Percentiles rank a stretch among this genome's conserved stretches.
phyloP scores from a whole-genome alignment of 2,329 filamentous ascomycete species.

The Mollisia scopiformis region DNA sequence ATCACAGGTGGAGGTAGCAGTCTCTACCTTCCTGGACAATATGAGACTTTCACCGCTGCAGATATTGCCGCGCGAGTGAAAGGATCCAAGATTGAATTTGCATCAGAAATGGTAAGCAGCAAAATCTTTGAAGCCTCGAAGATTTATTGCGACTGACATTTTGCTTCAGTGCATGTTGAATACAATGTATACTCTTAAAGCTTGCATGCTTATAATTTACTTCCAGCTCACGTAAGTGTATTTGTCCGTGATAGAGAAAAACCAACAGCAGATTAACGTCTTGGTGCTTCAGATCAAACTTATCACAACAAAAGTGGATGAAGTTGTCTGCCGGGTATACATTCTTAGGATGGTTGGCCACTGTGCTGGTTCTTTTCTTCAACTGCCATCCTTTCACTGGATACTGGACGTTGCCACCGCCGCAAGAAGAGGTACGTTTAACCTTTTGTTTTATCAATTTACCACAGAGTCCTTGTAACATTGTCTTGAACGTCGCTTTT shows the following conservation, averaged over 20 bases:
- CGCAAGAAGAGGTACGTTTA: conserved; percentile 34
- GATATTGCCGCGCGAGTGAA: conserved; percentile 43
- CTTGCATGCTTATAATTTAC: conserved; percentile 58
- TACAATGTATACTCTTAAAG: conserved; percentile 56
- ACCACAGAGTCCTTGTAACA: too few relatives aligned
- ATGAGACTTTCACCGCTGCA: conserved; percentile 37
- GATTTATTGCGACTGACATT: conserved; percentile 37
- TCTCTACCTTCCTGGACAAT: conserved; percentile 41
- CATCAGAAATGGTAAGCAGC: conserved; percentile 38
- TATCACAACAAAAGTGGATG: conserved; percentile 43
- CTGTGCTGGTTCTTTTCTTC: conserved; percentile 48
- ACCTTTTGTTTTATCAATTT: not conserved
- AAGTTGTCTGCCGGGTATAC: conserved; percentile 52
- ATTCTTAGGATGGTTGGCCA: conserved; percentile 48
- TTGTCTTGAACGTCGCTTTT: too few relatives aligned
- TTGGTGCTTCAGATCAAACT: conserved; percentile 2
- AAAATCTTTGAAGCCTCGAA: conserved; percentile 58
- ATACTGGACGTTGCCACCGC: conserved; percentile 58
- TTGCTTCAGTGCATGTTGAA: conserved; percentile 50
- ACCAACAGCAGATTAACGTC: not conserved
- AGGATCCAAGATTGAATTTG: conserved; percentile 12
- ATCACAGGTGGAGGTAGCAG: conserved; percentile 44
- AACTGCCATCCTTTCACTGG: conserved; percentile 54
- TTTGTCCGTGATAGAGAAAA: not conserved
- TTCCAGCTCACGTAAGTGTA: conserved; percentile 46